Evolutionary conservation across 768 basidiomycete genomes (phyloP).

Genomic region (Suillus cothurnatus): DNA sequence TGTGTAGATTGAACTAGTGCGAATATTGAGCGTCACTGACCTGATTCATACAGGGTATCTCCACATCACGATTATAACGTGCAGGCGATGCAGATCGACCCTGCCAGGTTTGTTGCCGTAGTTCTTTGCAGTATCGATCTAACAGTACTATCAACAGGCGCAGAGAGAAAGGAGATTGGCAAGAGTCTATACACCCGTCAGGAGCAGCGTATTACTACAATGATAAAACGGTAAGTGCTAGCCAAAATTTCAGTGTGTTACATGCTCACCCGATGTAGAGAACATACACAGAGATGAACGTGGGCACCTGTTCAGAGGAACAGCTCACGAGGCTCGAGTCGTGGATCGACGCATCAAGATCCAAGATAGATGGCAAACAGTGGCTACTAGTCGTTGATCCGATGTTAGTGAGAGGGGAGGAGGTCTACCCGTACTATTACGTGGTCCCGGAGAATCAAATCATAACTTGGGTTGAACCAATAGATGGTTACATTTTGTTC

Average conservation of each 20-base stretch:
- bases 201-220: neutral
- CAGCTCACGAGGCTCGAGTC: neutral
- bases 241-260: neutral
- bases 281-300: neutral
- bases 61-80: neutral
- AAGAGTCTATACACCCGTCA: neutral
- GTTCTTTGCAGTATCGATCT: neutral
- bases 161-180: neutral
- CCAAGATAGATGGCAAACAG: neutral
- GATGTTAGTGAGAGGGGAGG: neutral
- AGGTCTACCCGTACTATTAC: slow-evolving; percentile 1
- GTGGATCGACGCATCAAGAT: neutral
- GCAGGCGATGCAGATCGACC: neutral
- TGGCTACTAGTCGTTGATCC: neutral
- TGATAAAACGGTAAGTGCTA: neutral
- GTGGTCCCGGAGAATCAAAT: neutral
- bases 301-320: neutral
- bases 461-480: neutral
- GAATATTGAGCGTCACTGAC: neutral
- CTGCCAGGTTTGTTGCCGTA: no score
- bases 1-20: no score
- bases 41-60: neutral
- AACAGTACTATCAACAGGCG: neutral
- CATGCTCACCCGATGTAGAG: neutral
- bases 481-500: slow-evolving; percentile 1